Evolutionary conservation across 805 yeast genomes (phyloP).

Genomic region (Starmerella geochares): DNA sequence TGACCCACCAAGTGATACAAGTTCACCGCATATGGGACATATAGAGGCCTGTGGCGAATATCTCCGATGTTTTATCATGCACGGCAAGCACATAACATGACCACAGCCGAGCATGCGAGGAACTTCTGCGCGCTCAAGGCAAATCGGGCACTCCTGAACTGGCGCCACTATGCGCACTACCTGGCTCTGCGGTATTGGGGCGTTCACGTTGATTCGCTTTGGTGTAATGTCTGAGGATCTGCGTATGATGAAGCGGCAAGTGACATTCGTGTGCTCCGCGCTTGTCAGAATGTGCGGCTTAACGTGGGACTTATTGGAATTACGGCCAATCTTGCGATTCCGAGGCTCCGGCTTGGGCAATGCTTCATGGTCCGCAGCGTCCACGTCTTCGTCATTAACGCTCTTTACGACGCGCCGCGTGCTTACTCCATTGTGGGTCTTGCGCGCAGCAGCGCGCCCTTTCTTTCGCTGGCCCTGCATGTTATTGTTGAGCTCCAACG

Average conservation of each 20-base stretch:
- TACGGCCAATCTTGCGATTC: background rate
- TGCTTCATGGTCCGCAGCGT: background rate
- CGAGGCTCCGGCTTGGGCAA: background rate
- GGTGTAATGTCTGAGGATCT: constrained; percentile 43
- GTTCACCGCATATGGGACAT: constrained; percentile 26
- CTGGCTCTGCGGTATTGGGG: constrained; percentile 50
- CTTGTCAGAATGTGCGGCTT: constrained; percentile 12
- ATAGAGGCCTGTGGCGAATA: constrained; percentile 25
- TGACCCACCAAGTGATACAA: constrained; percentile 8
- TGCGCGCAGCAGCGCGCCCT: background rate
- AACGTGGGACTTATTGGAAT: background rate
- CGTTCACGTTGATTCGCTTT: constrained; percentile 34
- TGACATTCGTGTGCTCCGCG: constrained; percentile 52
- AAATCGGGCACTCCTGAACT: constrained; percentile 76
- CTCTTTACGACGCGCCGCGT: background rate
- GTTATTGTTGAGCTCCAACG: constrained; percentile 1
- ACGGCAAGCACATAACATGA: constrained; percentile 76
- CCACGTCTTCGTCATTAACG: background rate
- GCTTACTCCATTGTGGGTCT: background rate
- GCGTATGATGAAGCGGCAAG: constrained; percentile 75
- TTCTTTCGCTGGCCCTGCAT: constrained; percentile 1
- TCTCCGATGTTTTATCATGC: constrained; percentile 62
- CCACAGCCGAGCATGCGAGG: constrained; percentile 96
- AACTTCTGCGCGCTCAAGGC: constrained; percentile 73
- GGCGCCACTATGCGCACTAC: constrained; percentile 68